Evolutionary conservation across 441 rosid genomes (phyloP), one percentile per base, ranked within the genome.

Genomic region (Croton laevigatus): DNA sequence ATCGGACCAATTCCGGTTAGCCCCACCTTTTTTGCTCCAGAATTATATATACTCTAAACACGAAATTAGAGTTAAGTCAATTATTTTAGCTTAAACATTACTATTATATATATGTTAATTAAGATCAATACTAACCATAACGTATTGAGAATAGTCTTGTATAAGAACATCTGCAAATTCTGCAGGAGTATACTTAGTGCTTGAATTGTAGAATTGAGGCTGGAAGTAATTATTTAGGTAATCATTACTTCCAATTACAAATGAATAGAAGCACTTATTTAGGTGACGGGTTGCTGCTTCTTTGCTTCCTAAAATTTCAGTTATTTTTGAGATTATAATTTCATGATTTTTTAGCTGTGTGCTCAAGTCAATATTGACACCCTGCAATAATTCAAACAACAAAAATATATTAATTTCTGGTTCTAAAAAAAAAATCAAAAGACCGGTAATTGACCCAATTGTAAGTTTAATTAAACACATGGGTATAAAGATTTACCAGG

Each of bases 11-110:
- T 12, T 64, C 89, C 91, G 17, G 72, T 57, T 70, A 89, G 2
- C 3, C 75, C 72, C 77, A 87, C 75, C 77, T 78, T 87, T 73
- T 87, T 80, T 61, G 91, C 97, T 66, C 94, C 91, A 14, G 45
- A 65, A 44, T 64, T 65, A 68, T 85, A 70, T 69, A 91, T 66
- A 13, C 54, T 71, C 94, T 90, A 17, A 16, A 48, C 7, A 48
- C 14, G 1, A 8, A 40, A 40, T 40, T 40, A 40, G 32, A 27
- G 32, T 27, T 27, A 27, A 27, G 32, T 27, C 2, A 27, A 27
- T 27, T 27, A 27, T 27, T n/a, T 27, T 27, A 40, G 8, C 44
- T 40, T 40, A 40, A 40, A 40, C 44, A 40, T 40, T 40, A 9
- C 5, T 40, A 27, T 1, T 27, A 27, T 40, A 40, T 40, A 40